Evolutionary conservation across 1,284 basidiomycete genomes (phyloP), one percentile per base, ranked within the genome.

Genomic region (Butyriboletus appendiculatus): DNA sequence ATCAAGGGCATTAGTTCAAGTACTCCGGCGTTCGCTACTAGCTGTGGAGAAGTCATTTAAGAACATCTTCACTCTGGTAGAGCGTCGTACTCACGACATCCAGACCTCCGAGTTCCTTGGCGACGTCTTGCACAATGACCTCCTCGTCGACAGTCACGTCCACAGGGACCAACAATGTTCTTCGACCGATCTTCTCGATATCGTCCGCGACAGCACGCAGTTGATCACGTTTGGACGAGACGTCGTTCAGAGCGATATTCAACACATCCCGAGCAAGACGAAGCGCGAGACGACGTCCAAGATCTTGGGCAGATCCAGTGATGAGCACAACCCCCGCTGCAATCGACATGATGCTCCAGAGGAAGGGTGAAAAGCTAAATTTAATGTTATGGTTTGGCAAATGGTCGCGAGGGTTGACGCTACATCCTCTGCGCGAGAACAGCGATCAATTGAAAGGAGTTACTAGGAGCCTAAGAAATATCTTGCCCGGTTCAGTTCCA

Each of bases 221-320:
- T 4, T 24, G 22, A n/a, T 48, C 45, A 10, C 6, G 14, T 34
- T 62, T 61, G 5, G 48, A 51, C 2, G 48, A 11, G 34, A 61
- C 5, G 11, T 60, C 60, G 34, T 60, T 61, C 7, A 62, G 26
- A 8, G 57, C 53, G 15, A 51, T 48, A 28, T 62, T 52, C 4
- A 60, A 49, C 1, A 59, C 59, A n/a, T 59, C 56, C 14, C 11
- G 51, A 2, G 59, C 60, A 1, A 61, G 57, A 35, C 53, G 61
- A 46, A 61, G 43, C n/a, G 57, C 48, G 9, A 60, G 59, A 3
- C 45, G 33, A 6, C 44, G 52, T 5, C 59, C 60, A 7, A 62
- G 22, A 18, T 48, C 60, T 16, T 62, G 60, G 10, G 49, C 52
- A 0, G 57, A 50, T 24, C 57, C 59, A 18, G 52, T 59, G 20